These are phyloP conservation scores for Tolypocladium nubicola DNA, from an alignment of 2,329 filamentous ascomycete species.

Conservation along the genomic window DNA sequence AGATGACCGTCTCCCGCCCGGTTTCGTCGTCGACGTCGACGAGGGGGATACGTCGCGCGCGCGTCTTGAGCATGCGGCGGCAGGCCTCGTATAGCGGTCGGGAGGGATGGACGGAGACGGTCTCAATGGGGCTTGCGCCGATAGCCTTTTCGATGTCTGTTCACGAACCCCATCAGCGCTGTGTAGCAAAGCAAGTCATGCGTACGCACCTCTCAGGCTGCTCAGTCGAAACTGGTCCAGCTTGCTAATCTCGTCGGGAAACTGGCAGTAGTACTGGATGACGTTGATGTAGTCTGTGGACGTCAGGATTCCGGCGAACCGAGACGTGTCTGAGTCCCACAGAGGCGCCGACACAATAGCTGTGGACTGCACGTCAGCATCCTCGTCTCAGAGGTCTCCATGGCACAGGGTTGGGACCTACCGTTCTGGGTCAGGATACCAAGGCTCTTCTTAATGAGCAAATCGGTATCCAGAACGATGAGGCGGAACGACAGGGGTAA, in stretches of 20 bases:
- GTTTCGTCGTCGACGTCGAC: slow-evolving; percentile 94
- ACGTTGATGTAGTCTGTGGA: slow-evolving; percentile 98
- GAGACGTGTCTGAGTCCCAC: slow-evolving; percentile 90
- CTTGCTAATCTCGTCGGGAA: slow-evolving; percentile 77
- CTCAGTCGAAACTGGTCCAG: slow-evolving; percentile 91
- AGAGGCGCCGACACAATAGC: slow-evolving; percentile 95
- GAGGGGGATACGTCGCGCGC: slow-evolving; percentile 85
- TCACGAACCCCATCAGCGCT: slow-evolving; percentile 1
- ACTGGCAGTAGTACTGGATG: slow-evolving; percentile 98
- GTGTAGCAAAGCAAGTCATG: not conserved
- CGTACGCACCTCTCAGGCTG: slow-evolving; percentile 68
- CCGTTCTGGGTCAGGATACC: slow-evolving; percentile 94
- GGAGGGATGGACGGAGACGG: slow-evolving; percentile 88
- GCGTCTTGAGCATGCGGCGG: slow-evolving; percentile 84
- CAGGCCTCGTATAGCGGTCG: slow-evolving; percentile 91
- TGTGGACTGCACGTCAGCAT: slow-evolving; percentile 24
- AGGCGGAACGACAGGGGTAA: slow-evolving; percentile 91
- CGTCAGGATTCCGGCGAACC: slow-evolving; percentile 87
- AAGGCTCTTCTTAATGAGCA: slow-evolving; percentile 94
- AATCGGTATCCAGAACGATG: slow-evolving; percentile 87
- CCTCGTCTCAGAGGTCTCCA: not conserved
- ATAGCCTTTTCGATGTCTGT: slow-evolving; percentile 92
- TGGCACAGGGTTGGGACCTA: slow-evolving; percentile 26
- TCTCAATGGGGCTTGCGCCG: slow-evolving; percentile 83
- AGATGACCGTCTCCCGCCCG: slow-evolving; percentile 82